Evolutionary conservation across 345 rosid genomes (phyloP).

Genomic region (Citrus hindsii): DNA sequence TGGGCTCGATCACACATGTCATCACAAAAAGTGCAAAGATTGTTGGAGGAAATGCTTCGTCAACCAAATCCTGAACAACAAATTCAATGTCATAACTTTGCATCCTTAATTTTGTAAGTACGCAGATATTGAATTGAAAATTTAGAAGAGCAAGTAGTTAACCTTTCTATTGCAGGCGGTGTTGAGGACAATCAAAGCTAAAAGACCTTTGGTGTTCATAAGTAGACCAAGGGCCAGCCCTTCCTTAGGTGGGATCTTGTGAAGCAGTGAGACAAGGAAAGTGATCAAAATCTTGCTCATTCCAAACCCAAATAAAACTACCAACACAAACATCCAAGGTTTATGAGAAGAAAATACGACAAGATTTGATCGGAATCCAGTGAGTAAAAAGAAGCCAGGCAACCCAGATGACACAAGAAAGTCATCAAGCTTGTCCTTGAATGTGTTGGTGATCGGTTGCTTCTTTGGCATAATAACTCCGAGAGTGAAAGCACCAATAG

Average conservation of each 20-base stretch:
- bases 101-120: no score
- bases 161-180: constrained; percentile 47
- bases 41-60: constrained; percentile 35
- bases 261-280: constrained; percentile 21
- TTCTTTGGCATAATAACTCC: constrained; percentile 56
- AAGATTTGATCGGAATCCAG: constrained; percentile 35
- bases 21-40: constrained; percentile 29
- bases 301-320: constrained; percentile 16
- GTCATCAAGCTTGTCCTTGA: constrained; percentile 45
- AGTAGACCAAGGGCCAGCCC: constrained; percentile 45
- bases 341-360: neutral
- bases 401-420: constrained; percentile 36
- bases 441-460: constrained; percentile 20
- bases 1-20: constrained; percentile 43
- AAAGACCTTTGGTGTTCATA: constrained; percentile 67
- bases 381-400: constrained; percentile 48
- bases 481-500: constrained; percentile 59
- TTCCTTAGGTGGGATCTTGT: constrained; percentile 32
- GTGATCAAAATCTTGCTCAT: constrained; percentile 38
- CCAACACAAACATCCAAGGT: neutral
- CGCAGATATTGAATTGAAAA: neutral
- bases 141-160: neutral
- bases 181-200: constrained; percentile 44
- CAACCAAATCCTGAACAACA: constrained; percentile 34
- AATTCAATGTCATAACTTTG: neutral